Percentiles rank a stretch among this genome's conserved stretches.
These are phyloP conservation scores for Sporothrix brunneoviolacea DNA, from an alignment of 2,329 filamentous ascomycete species.

Conservation along the genomic window DNA sequence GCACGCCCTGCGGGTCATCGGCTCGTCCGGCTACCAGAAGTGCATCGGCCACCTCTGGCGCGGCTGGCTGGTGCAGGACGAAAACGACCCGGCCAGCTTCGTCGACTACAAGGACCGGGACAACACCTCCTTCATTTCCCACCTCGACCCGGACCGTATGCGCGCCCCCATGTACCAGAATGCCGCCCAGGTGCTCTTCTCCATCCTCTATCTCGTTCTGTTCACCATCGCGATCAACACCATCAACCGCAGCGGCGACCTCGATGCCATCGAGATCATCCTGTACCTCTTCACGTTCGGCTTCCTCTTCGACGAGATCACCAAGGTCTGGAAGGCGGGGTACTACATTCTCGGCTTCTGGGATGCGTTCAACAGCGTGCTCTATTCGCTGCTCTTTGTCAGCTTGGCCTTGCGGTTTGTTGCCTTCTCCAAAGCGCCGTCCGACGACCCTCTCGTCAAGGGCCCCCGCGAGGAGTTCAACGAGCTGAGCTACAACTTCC, in stretches of 20 bases:
- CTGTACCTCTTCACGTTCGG: constrained; percentile 89
- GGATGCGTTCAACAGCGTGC: constrained; percentile 85
- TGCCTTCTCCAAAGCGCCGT: constrained; percentile 54
- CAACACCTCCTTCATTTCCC: constrained; percentile 67
- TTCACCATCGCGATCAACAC: constrained; percentile 93
- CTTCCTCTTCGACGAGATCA: constrained; percentile 79
- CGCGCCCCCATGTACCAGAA: constrained; percentile 90
- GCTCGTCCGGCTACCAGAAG: constrained; percentile 90
- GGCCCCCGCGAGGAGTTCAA: constrained; percentile 60
- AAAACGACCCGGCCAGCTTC: constrained; percentile 83
- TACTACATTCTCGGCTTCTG: constrained; percentile 89
- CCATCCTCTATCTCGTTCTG: constrained; percentile 71
- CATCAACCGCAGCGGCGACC: constrained; percentile 74
- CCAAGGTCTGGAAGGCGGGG: constrained; percentile 92
- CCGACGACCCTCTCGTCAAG: constrained; percentile 26
- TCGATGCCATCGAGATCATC: constrained; percentile 76
- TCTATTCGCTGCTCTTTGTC: constrained; percentile 72
- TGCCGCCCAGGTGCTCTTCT: constrained; percentile 76
- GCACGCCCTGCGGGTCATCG: constrained; percentile 82
- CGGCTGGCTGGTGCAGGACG: constrained; percentile 95
- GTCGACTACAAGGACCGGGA: constrained; percentile 79
- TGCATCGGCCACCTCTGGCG: constrained; percentile 90
- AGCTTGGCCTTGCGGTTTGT: constrained; percentile 76
- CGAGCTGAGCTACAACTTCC: constrained; percentile 81
- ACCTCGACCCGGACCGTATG: constrained; percentile 93